Conservation (phyloP, 495 filamentous ascomycete genomes). For the Hypoxylon trugodes region DNA sequence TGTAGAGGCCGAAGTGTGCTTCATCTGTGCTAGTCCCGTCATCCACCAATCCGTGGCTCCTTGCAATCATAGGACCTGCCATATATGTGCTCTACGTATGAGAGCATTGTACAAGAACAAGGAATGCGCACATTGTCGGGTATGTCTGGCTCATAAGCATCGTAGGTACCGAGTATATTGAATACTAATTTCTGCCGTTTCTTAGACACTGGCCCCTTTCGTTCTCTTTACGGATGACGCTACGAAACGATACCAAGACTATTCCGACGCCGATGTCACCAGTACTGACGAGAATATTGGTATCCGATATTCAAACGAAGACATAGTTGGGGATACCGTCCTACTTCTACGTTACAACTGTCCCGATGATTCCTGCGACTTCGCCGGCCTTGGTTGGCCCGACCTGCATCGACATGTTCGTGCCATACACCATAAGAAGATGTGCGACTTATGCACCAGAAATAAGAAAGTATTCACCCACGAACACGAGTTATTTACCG, state of each 20-base stretch:
- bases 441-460: constrained; percentile 94
- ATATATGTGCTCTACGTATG: constrained; percentile 90
- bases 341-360: constrained; percentile 95
- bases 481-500: constrained; percentile 92
- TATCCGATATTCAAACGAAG: constrained; percentile 84
- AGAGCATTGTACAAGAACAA: constrained; percentile 95
- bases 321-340: constrained; percentile 87
- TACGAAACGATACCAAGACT: constrained; percentile 84
- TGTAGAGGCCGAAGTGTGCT: constrained; percentile 84
- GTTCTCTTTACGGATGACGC: constrained; percentile 92
- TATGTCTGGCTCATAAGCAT: constrained; percentile 54
- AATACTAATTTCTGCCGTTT: constrained; percentile 39
- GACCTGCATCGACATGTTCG: constrained; percentile 93
- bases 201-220: constrained; percentile 76
- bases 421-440: constrained; percentile 78
- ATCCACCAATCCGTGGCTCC: constrained; percentile 85
- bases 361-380: constrained; percentile 83
- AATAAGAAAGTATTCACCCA: constrained; percentile 99
- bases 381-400: constrained; percentile 90
- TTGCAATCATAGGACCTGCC: constrained; percentile 94
- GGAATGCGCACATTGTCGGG: constrained; percentile 91
- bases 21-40: constrained; percentile 92
- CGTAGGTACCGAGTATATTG: not conserved
- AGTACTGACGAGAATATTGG: constrained; percentile 83
- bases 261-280: constrained; percentile 72